phyloP scores from a whole-genome alignment of 371 early-diverging fungal species.

The Mucor irregularis region DNA sequence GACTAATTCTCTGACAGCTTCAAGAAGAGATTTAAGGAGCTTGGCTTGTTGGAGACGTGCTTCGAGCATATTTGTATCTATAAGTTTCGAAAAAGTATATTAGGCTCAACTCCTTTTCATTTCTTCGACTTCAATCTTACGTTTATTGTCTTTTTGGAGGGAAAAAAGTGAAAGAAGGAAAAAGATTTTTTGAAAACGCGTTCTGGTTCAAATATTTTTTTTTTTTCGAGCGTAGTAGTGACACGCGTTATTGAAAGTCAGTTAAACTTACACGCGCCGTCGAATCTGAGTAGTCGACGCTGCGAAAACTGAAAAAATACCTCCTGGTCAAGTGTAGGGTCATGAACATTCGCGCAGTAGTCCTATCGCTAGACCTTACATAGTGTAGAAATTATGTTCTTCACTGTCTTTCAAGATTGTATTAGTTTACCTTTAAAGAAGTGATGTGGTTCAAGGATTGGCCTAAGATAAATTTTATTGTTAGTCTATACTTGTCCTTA shows the following conservation, averaged over 20 bases:
- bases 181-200: background rate
- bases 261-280: too few relatives aligned
- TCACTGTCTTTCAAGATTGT: too few relatives aligned
- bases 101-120: background rate
- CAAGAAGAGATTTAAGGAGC: slow-evolving; percentile 91
- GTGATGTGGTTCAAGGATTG: too few relatives aligned
- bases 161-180: background rate
- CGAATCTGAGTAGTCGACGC: too few relatives aligned
- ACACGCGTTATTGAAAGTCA: background rate
- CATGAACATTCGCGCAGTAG: too few relatives aligned
- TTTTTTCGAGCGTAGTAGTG: background rate
- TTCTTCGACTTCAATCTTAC: background rate
- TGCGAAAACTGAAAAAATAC: too few relatives aligned
- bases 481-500: too few relatives aligned
- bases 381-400: too few relatives aligned
- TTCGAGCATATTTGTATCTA: slow-evolving; percentile 68
- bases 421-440: too few relatives aligned
- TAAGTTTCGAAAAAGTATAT: background rate
- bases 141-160: background rate
- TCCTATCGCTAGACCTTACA: too few relatives aligned
- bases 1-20: slow-evolving; percentile 97
- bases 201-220: background rate
- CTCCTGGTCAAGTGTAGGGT: too few relatives aligned
- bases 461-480: too few relatives aligned
- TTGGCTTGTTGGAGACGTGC: slow-evolving; percentile 75